Conservation (phyloP, 305 asterid genomes). For the Solanum hybrid region DNA sequence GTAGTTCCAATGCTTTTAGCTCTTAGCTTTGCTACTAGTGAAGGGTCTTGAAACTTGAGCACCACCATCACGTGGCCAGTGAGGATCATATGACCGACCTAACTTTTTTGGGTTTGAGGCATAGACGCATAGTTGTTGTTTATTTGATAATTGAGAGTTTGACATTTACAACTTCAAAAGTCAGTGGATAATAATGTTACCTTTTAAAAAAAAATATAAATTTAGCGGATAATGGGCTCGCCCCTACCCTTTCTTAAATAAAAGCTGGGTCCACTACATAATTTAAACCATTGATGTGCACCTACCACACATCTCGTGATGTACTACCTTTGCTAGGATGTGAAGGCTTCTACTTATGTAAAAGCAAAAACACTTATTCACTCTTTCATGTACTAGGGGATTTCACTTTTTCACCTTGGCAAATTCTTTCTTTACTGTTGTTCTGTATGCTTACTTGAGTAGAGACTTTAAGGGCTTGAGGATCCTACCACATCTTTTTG, state of each 20-base stretch:
- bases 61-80: not conserved
- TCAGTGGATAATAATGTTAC: not conserved
- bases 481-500: not conserved
- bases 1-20: not conserved
- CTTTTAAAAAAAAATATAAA: too few species aligned
- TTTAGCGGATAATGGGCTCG: not conserved
- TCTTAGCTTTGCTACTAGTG: not conserved
- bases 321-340: not conserved
- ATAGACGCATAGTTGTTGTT: not conserved
- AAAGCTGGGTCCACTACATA: not conserved
- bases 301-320: not conserved
- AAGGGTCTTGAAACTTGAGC: not conserved
- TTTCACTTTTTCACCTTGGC: not conserved
- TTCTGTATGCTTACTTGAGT: not conserved
- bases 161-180: not conserved
- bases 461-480: not conserved
- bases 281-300: not conserved
- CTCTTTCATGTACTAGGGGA: not conserved
- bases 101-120: not conserved
- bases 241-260: not conserved
- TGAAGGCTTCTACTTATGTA: not conserved
- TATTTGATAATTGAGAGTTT: not conserved
- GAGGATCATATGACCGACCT: not conserved
- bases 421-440: not conserved
- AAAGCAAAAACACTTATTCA: not conserved